Percentiles rank a stretch among this genome's conserved stretches.
These are phyloP conservation scores for Chlorella ohadii DNA, from an alignment of 139 green algal genomes.

Conservation along the genomic window DNA sequence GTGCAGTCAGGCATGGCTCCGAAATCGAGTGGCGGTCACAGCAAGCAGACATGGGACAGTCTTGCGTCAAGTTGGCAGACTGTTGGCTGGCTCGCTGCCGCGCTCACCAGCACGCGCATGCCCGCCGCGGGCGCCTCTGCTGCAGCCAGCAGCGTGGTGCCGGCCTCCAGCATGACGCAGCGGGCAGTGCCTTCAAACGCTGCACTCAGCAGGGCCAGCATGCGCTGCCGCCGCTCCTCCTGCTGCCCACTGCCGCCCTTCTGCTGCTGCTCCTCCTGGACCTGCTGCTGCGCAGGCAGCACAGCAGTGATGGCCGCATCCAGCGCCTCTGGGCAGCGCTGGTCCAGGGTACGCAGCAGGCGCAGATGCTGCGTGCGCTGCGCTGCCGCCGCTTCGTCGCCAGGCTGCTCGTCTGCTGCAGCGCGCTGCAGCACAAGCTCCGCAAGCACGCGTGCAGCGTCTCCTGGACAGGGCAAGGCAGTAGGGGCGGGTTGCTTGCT, in stretches of 20 bases:
- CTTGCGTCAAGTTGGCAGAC: no score
- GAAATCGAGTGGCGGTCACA: not conserved
- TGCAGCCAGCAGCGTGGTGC: slow-evolving; percentile 39
- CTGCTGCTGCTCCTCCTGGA: not conserved
- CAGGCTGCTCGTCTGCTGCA: not conserved
- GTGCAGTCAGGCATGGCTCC: not conserved
- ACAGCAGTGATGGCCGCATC: slow-evolving; percentile 47
- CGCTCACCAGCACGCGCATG: slow-evolving; percentile 35
- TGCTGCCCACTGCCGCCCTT: not conserved
- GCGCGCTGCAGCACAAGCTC: slow-evolving; percentile 22
- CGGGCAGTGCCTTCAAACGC: slow-evolving; percentile 38
- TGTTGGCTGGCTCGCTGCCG: not conserved
- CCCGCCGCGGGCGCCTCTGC: slow-evolving; percentile 34
- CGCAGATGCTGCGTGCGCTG: slow-evolving; percentile 1
- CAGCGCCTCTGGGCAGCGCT: slow-evolving; percentile 44
- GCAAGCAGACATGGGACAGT: not conserved
- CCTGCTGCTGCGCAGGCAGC: slow-evolving; percentile 18
- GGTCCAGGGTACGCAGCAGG: slow-evolving; percentile 59
- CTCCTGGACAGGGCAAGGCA: slow-evolving; percentile 27
- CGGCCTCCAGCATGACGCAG: slow-evolving; percentile 39
- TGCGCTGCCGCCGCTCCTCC: not conserved
- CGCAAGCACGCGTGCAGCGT: not conserved
- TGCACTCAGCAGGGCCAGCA: slow-evolving; percentile 9
- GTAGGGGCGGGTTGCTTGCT: not conserved
- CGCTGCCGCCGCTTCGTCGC: not conserved